Conservation (phyloP, 495 filamentous ascomycete genomes). For the Rusavskia elegans region DNA sequence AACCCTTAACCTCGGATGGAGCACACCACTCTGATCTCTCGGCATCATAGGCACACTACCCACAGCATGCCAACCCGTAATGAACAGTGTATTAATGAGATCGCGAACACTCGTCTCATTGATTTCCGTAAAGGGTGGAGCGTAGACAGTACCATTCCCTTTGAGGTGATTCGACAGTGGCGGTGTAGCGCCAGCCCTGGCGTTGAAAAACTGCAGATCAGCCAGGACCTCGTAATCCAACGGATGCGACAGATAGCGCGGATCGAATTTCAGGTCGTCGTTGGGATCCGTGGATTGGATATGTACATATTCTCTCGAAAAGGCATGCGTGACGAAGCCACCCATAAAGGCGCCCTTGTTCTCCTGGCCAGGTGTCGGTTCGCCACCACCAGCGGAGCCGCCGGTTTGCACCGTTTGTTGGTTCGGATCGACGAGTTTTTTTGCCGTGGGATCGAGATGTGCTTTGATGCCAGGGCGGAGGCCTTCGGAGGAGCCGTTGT, state of each 20-base stretch:
- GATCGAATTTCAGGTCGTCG: slow-evolving; percentile 12
- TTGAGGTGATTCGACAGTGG: slow-evolving; percentile 2
- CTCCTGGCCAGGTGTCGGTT: background rate
- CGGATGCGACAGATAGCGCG: slow-evolving; percentile 13
- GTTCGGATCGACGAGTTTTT: slow-evolving; percentile 1
- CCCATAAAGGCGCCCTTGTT: background rate
- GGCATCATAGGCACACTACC: slow-evolving; percentile 6
- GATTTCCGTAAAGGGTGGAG: background rate
- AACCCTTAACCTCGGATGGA: slow-evolving; percentile 24
- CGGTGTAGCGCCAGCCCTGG: background rate
- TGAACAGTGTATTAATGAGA: background rate
- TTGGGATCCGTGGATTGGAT: slow-evolving; percentile 7
- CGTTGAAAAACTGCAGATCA: background rate
- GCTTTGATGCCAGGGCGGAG: background rate
- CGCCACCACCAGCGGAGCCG: background rate
- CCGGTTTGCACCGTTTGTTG: background rate
- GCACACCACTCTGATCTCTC: slow-evolving; percentile 25
- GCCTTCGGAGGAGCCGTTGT: background rate
- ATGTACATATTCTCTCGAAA: slow-evolving; percentile 13
- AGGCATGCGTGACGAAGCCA: slow-evolving; percentile 9
- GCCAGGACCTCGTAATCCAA: slow-evolving; percentile 12
- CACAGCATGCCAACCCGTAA: background rate
- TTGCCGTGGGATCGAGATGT: background rate
- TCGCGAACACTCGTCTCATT: background rate
- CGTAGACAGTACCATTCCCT: background rate